Conservation (phyloP, 305 asterid species). For the Striga hermonthica region DNA sequence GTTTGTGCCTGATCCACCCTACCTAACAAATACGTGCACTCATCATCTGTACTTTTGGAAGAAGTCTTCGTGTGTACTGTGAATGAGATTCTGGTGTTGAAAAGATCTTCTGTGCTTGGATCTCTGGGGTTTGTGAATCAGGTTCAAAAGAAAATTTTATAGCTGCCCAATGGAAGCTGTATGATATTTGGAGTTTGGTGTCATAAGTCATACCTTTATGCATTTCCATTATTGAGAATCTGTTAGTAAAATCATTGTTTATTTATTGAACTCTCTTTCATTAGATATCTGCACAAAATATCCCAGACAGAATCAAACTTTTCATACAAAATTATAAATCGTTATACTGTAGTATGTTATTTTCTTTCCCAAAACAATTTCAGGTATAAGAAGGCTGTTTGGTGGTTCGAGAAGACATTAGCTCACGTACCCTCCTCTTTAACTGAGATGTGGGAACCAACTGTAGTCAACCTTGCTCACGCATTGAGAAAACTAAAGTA, state of each 20-base stretch:
- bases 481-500: slow-evolving; percentile 86
- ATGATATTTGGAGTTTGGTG: neutral
- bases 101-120: neutral
- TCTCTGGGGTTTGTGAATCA: too few species aligned
- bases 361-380: slow-evolving; percentile 27
- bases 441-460: slow-evolving; percentile 97
- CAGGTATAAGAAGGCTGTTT: slow-evolving; percentile 84
- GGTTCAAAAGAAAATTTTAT: neutral
- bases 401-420: slow-evolving; percentile 93
- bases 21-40: neutral
- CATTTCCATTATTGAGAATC: neutral
- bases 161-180: neutral
- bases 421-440: slow-evolving; percentile 75
- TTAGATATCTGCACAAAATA: neutral
- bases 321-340: neutral
- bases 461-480: slow-evolving; percentile 92
- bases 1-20: neutral
- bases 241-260: neutral
- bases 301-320: neutral
- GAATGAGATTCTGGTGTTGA: too few species aligned
- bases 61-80: too few species aligned
- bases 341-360: neutral
- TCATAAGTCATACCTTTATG: neutral
- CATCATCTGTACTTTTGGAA: too few species aligned
- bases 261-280: neutral